A percentile compares a stretch with the other conserved stretches of the same genome.
Conservation (phyloP, 805 yeast genomes). For the Starmerella geochares region DNA sequence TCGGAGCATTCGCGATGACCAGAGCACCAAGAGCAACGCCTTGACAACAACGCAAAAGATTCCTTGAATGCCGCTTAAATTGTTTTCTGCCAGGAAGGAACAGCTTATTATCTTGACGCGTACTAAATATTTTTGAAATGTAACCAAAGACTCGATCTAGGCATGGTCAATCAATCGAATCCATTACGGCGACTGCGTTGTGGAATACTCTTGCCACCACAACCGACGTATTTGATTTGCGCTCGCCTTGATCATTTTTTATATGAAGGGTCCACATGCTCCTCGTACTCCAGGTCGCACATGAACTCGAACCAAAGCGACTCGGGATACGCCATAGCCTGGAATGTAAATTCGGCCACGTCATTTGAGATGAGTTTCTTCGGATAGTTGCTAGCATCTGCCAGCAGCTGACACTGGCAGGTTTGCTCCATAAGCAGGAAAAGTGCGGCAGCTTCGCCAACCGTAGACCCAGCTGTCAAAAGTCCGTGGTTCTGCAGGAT, state of each 20-base stretch:
- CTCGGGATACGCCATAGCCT: conserved; percentile 54
- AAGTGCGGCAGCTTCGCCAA: conserved; percentile 63
- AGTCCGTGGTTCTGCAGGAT: conserved; percentile 66
- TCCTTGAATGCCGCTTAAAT: no score
- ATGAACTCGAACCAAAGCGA: conserved; percentile 55
- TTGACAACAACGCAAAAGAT: no score
- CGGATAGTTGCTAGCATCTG: conserved; percentile 43
- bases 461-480: conserved; percentile 56
- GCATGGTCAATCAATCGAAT: no score
- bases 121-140: no score
- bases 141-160: no score
- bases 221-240: no score
- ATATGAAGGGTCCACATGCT: conserved; percentile 14
- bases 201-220: no score
- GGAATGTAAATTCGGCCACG: conserved; percentile 59
- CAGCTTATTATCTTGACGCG: no score
- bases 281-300: conserved; percentile 20
- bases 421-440: conserved; percentile 53
- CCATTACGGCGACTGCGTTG: no score
- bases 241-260: conserved; percentile 29
- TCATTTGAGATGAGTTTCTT: conserved; percentile 44
- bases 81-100: no score
- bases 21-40: not conserved
- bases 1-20: not conserved
- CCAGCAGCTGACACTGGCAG: conserved; percentile 54